Evolutionary conservation across 2,329 filamentous ascomycete genomes (phyloP).

Genomic region (Cercospora janseana): DNA sequence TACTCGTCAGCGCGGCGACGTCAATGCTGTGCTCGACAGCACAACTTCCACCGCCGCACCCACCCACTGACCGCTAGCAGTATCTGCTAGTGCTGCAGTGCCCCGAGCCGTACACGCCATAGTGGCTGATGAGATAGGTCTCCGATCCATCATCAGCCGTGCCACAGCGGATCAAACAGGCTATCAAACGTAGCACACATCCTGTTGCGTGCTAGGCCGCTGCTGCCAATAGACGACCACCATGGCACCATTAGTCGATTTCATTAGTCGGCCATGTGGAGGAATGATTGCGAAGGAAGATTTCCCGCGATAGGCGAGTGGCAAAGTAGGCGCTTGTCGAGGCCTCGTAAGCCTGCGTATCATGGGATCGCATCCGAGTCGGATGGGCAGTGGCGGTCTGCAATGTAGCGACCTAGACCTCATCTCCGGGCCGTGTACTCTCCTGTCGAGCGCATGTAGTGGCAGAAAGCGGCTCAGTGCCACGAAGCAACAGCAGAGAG

Average conservation of each 20-base stretch:
- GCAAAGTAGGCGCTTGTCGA: not conserved
- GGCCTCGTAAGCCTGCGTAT: constrained; percentile 1
- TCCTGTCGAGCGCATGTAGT: constrained; percentile 2
- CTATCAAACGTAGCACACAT: constrained; percentile 10
- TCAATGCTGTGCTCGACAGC: constrained; percentile 21
- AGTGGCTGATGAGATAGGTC: constrained; percentile 3
- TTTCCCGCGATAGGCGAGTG: constrained; percentile 8
- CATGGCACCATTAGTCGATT: not conserved
- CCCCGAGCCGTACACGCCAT: constrained; percentile 7
- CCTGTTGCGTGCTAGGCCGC: constrained; percentile 9
- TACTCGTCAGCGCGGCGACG: constrained; percentile 18
- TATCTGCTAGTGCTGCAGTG: not conserved
- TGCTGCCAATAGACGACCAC: not conserved
- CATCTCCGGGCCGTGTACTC: constrained; percentile 7
- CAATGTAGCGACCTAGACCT: not conserved
- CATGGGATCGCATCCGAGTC: not conserved
- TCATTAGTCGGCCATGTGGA: not conserved
- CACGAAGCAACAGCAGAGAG: too few species aligned
- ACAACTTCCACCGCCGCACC: constrained; percentile 11
- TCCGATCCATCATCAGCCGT: constrained; percentile 1
- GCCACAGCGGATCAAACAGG: constrained; percentile 6
- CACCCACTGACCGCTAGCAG: constrained; percentile 7
- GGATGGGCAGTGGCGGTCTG: not conserved
- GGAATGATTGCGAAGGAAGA: constrained; percentile 3
- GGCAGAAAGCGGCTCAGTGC: constrained; percentile 1